phyloP scores from a whole-genome alignment of 2,329 filamentous ascomycete genomes.

The Ophiocordyceps camponoti-saundersi region DNA sequence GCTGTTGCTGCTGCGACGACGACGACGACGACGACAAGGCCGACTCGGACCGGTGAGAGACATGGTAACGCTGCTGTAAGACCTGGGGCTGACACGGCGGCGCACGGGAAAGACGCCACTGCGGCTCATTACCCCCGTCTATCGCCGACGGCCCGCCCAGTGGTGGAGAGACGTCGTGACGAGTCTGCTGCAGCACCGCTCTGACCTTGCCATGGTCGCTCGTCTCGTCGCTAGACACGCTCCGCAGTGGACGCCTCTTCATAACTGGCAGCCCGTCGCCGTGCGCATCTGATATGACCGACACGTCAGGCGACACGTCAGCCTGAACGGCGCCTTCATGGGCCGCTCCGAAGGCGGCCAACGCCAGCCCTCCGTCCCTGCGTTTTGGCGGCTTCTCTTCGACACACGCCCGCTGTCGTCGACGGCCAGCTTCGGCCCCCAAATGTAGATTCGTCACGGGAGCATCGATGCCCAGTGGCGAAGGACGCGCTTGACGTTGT shows the following conservation, averaged over 20 bases:
- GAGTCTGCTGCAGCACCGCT: neutral
- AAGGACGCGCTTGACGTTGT: slow-evolving; percentile 2
- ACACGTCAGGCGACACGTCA: slow-evolving; percentile 4
- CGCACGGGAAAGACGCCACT: neutral
- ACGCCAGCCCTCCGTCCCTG: neutral
- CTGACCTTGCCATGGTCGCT: neutral
- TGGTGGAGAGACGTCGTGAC: too few species aligned
- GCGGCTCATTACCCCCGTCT: neutral
- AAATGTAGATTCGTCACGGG: neutral
- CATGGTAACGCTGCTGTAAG: neutral
- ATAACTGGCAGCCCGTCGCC: too few species aligned
- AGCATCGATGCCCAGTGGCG: slow-evolving; percentile 2
- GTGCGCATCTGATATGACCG: slow-evolving; percentile 1
- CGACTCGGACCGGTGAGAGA: neutral
- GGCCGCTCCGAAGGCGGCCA: neutral
- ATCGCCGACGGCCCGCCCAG: neutral
- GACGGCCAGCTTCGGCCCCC: neutral
- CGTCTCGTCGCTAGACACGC: neutral
- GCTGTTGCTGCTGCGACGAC: too few species aligned
- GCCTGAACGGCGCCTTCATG: neutral
- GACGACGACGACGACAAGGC: neutral
- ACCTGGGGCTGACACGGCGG: neutral
- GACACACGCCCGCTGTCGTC: neutral
- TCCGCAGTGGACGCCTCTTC: neutral
- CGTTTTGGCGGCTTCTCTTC: neutral